Evolutionary conservation across 2,329 filamentous ascomycete genomes (phyloP), one percentile per base, ranked within the genome.

Genomic region (Phyllosticta citribraziliensis): DNA sequence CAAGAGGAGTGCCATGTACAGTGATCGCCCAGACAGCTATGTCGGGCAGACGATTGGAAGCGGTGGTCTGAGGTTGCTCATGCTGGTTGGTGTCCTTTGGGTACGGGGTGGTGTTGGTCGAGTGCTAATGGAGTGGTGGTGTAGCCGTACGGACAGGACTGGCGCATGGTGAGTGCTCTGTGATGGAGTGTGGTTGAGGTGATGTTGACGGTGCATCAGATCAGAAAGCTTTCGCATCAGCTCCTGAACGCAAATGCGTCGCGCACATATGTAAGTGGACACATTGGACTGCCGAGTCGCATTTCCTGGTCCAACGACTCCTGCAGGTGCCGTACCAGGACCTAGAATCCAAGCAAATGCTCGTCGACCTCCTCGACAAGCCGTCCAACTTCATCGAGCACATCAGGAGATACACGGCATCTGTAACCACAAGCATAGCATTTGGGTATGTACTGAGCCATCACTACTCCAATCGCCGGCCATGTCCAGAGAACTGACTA

Each of bases 271-370:
- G 52, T 67, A 20, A 30, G 59, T 57, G 52, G 27, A 14, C 25
- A 40, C 9, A 24, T 14, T 8, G 27, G 20, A 19, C 10, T n/a
- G 19, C 6, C 22, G 6, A 52, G 8, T 25, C 2, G 8, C 12
- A 24, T 24, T 55, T 25, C 47, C 54, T 20, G n/a, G n/a, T 35
- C 27, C 22, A 11, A 57, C 12, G 54, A 14, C 54, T n/a, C n/a
- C 17, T 33, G 2, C 27, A 83, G 62, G 72, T 83, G 0, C 78
- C 80, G 0, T 83, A 83, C 64, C 81, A 84, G 64, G 75, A 79
- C 55, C 72, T 84, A 2, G 82, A 84, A 67, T 81, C 79, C 68
- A 81, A 79, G 65, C 76, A 79, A 56, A 80, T 84, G 80, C 70
- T 82, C 20, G 63, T 72, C 53, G 77, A 79, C 6, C 68, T 84